Evolutionary conservation across 495 filamentous ascomycete genomes (phyloP), one percentile per base, ranked within the genome.

Genomic region (Aspergillus campestris): DNA sequence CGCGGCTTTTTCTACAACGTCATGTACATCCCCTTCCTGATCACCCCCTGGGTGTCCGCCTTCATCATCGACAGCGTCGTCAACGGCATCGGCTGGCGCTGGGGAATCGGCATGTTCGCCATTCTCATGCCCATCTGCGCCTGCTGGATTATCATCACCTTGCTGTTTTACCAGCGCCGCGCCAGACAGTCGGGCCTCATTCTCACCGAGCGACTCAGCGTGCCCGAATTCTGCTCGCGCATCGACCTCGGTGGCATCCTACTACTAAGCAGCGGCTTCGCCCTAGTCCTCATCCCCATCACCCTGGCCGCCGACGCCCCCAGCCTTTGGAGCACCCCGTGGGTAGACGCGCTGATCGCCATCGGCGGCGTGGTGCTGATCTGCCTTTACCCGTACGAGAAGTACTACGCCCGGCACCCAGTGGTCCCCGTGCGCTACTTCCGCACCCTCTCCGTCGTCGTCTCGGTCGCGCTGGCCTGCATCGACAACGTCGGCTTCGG

Each of bases 41-140:
- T 72, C 44, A 72, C 65, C 0, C 66, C 70, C 0, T 75, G 70
- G 69, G 50, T 66, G 1, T 58, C 67, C 1, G 69, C 63, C 7
- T 66, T 67, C 42, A 74, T 74, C 35, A 57, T 67, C 13, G 57
- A 69, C 3, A 72, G 69, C 40, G 69, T 71, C 7, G 62, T 67
- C 8, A 44, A 59, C 7, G 68, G 68, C 0, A 72, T 74, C 37
- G 71, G 71, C 27, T 74, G 71, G 71, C 62, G 69, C 18, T 74
- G 71, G 71, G 68, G 70, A 10, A 73, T 73, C 36, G 71, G 71
- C 46, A 73, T 74, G 66, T 61, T 72, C 8, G 71, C 67, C 12
- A 71, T 74, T 27, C 50, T 74, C 31, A 70, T 71, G 66, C 71
- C 70, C 0, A 66, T 71, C 37, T 63, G 68, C 31, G 66, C 71